phyloP scores from a whole-genome alignment of 768 basidiomycete species.

The Termitomyces sp. region DNA sequence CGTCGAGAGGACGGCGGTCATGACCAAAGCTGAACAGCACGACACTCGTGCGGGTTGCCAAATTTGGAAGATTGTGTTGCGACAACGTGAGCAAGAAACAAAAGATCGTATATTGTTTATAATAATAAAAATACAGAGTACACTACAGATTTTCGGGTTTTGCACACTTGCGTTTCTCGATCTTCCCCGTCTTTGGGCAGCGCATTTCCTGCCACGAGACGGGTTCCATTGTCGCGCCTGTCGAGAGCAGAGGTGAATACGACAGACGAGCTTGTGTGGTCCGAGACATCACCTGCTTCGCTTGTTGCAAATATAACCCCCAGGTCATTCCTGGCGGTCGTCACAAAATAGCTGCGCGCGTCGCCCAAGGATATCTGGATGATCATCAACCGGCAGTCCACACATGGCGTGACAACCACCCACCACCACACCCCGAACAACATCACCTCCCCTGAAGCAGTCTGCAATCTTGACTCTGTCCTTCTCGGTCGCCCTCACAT shows the following conservation, averaged over 20 bases:
- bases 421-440: conserved; percentile 83
- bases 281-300: conserved; percentile 60
- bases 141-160: conserved; percentile 65
- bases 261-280: background rate
- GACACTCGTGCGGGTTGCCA: conserved; percentile 8
- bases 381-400: background rate
- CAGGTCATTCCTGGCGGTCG: conserved; percentile 85
- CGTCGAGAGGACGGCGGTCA: conserved; percentile 64
- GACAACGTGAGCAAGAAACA: conserved; percentile 3
- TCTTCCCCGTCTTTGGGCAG: conserved; percentile 72
- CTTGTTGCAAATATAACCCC: conserved; percentile 90
- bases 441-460: conserved; percentile 90
- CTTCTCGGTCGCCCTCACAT: conserved; percentile 86
- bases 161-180: conserved; percentile 83
- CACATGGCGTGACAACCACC: conserved; percentile 20
- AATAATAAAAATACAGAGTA: background rate
- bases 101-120: background rate
- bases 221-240: conserved; percentile 79
- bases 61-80: conserved; percentile 11
- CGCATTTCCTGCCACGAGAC: conserved; percentile 92
- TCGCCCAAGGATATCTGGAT: conserved; percentile 85
- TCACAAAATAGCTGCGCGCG: conserved; percentile 86
- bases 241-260: background rate
- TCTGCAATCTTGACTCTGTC: conserved; percentile 86
- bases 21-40: conserved; percentile 15